Base-by-base conservation (phyloP, 106 monocot species). In the Dactylorhiza incarnata region DNA sequence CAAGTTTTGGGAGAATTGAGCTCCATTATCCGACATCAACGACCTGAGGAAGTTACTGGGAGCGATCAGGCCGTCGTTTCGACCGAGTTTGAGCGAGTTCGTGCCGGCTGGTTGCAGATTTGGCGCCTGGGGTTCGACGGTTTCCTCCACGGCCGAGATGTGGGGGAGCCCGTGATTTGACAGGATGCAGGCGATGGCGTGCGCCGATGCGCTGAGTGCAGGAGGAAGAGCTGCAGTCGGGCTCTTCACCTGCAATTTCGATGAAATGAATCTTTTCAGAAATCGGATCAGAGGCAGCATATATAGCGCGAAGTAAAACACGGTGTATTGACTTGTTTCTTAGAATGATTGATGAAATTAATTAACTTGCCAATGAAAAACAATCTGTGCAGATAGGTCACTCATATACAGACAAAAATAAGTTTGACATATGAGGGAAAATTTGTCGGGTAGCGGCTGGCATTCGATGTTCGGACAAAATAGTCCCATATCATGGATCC, bases 141-240 rank as follows among this genome's bases (percentile, higher is more conserved):
- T 56, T 15, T 82, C 80, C 55, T 82, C 76, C 53, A 78, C 61
- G 56, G 83, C 58, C 45, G 79, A 50, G 37, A 88, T 47, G 53
- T 75, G 74, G 4, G 85, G 71, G 55, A 88, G 54, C 11, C 89
- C 94, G 52, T 94, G 83, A 70, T 78, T 86, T 53, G 99, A 99
- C 20, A 99, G 84, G 48, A 99, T 86, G 82, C 84, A 94, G 7
- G 89, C 84, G n/a, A 99, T 89, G 17, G 99, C 83, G 62, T 89
- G 78, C 78, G 94, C 82, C 4, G 99, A 83, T n/a, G 99, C 94
- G 48, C 77, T 89, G 45, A 99, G 91, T 23, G 76, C 80, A 47
- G 94, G 86, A 48, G 99, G 99, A 10, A 94, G 83, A 79, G 79
- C 78, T 68, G 70, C 74, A 54, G 59, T 47, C 29, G 97, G 94